Base-by-base conservation (phyloP, 2,329 filamentous ascomycete species). In the Aaosphaeria arxii region DNA sequence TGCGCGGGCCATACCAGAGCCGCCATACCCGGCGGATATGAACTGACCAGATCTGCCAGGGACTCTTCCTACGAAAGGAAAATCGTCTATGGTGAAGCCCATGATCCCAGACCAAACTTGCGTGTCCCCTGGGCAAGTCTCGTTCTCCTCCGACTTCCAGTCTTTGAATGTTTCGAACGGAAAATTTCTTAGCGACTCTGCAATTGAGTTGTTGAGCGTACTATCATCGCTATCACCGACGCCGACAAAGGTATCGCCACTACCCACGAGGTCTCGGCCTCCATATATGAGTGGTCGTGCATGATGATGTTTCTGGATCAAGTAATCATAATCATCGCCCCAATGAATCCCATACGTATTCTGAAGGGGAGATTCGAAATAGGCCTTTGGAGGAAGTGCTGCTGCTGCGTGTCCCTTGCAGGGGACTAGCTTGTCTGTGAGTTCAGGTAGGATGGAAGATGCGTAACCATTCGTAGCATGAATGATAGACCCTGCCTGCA, bases 321-420 rank as follows among this genome's bases (percentile, higher is more conserved):
- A 61, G 42, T 78, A 78, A 44, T 69, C 66, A 50, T 87, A 84
- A 45, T 81, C 75, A 5, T 63, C 55, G 13, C 64, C 66, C 17
- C 79, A 77, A n/a, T 80, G 66, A 66, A 88, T 50, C 46, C 55
- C 57, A 31, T 58, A 59, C 39, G 54, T 56, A 38, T 58, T 50
- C 40, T 56, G 44, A 5, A 44, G 48, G 17, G 52, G 53, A 39
- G 33, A 36, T 7, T 36, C 33, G 33, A 7, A 36, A n/a, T 36
- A 36, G n/a, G 7, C n/a, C 33, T 46, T 43, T 11, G 47, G 42
- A 32, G 31, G 32, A n/a, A 46, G 46, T n/a, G 28, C 47, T 28
- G 39, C 39, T 7, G 17, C 7, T 9, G 39, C 39, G 24, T 40
- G 17, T 40, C 7, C 39, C 7, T 24, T 7, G 39, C 7, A 9